Percentiles rank a stretch among this genome's conserved stretches.
phyloP scores from a whole-genome alignment of 805 yeast genomes.

The Zygoascus tannicola region DNA sequence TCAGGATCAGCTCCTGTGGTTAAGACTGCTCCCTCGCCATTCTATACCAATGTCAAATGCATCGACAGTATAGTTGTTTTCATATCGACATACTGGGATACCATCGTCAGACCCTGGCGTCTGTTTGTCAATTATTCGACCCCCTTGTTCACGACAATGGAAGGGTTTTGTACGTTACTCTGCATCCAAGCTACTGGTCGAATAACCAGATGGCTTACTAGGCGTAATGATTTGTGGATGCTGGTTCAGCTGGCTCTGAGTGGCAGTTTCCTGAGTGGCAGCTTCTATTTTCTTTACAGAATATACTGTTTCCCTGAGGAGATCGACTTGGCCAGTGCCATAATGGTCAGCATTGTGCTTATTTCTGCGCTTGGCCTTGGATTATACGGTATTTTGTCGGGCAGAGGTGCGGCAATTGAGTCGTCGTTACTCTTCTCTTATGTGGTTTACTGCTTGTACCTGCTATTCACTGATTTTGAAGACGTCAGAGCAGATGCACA shows the following conservation, averaged over 20 bases:
- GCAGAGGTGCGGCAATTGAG: slow-evolving; percentile 85
- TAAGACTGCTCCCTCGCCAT: neutral
- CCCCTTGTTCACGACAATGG: slow-evolving; percentile 78
- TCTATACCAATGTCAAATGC: neutral
- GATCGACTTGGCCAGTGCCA: slow-evolving; percentile 64
- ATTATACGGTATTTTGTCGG: slow-evolving; percentile 72
- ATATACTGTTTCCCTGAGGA: slow-evolving; percentile 66
- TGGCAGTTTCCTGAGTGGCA: slow-evolving; percentile 65
- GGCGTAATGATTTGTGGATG: slow-evolving; percentile 70
- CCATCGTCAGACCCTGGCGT: slow-evolving; percentile 58
- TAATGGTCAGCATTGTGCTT: slow-evolving; percentile 76
- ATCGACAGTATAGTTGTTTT: slow-evolving; percentile 1
- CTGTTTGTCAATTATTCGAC: slow-evolving; percentile 67
- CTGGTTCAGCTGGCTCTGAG: slow-evolving; percentile 62
- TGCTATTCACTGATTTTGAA: slow-evolving; percentile 81
- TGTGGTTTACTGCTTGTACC: slow-evolving; percentile 86
- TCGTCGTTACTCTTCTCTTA: slow-evolving; percentile 79
- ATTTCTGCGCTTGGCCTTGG: slow-evolving; percentile 69
- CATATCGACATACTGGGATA: slow-evolving; percentile 23
- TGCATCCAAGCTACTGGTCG: slow-evolving; percentile 92
- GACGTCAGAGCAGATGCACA: slow-evolving; percentile 11
- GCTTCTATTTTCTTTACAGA: slow-evolving; percentile 70
- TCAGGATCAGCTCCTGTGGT: neutral
- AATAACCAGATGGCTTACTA: slow-evolving; percentile 58
- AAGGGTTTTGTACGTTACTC: slow-evolving; percentile 85